Evolutionary conservation across 768 basidiomycete species (phyloP).

Genomic region (Boletus coccyginus): DNA sequence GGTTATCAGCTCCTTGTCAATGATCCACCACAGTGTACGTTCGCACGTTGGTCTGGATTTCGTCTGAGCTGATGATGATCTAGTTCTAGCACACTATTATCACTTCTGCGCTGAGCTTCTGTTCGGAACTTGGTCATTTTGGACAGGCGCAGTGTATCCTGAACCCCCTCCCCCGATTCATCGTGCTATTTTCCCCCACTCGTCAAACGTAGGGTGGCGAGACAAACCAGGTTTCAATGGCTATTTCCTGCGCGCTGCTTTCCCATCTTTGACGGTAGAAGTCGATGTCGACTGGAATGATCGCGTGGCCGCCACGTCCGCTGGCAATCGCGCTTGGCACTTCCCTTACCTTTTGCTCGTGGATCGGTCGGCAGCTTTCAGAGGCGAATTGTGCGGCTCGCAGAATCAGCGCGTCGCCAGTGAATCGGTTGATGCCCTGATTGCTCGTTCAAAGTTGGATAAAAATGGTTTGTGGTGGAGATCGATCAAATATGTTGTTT

Average conservation of each 20-base stretch:
- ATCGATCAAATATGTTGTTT: slow-evolving; percentile 61
- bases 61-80: background rate
- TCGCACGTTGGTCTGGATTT: background rate
- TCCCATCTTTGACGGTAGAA: slow-evolving; percentile 70
- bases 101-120: slow-evolving; percentile 84
- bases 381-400: slow-evolving; percentile 59
- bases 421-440: slow-evolving; percentile 59
- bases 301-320: slow-evolving; percentile 38
- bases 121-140: slow-evolving; percentile 73
- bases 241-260: slow-evolving; percentile 71
- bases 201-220: slow-evolving; percentile 62
- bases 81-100: slow-evolving; percentile 80
- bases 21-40: slow-evolving; percentile 60
- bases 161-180: slow-evolving; percentile 52
- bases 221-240: slow-evolving; percentile 75
- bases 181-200: slow-evolving; percentile 70
- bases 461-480: slow-evolving; percentile 69
- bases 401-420: slow-evolving; percentile 71
- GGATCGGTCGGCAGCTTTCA: slow-evolving; percentile 76
- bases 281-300: slow-evolving; percentile 70
- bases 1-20: slow-evolving; percentile 52
- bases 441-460: slow-evolving; percentile 33
- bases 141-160: slow-evolving; percentile 49
- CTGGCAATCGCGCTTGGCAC: slow-evolving; percentile 53
- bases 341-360: slow-evolving; percentile 68